Percentiles rank a stretch among this genome's conserved stretches.
Evolutionary conservation across 176 grass and related monocot genomes (phyloP).

Genomic region (Triticum dicoccoides): DNA sequence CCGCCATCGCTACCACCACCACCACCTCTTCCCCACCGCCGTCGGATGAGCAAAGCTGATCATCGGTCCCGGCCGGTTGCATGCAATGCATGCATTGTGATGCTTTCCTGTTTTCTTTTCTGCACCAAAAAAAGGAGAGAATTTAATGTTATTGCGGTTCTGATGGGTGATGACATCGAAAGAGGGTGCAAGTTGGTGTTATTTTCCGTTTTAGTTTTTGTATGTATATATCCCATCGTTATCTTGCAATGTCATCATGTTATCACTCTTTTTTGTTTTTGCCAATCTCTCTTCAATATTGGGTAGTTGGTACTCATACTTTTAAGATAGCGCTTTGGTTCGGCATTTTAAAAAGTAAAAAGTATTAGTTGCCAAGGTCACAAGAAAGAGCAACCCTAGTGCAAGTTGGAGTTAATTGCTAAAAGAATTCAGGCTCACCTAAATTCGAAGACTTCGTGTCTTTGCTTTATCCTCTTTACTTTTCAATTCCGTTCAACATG

Average conservation of each 20-base stretch:
- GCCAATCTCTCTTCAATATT: conserved; percentile 29
- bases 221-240: conserved; percentile 34
- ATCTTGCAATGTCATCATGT: conserved; percentile 46
- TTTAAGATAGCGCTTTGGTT: conserved; percentile 18
- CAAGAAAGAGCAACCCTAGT: conserved; percentile 6
- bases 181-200: conserved; percentile 38
- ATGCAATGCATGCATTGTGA: background rate
- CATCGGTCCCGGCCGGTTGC: background rate
- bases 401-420: background rate
- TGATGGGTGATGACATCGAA: conserved; percentile 37
- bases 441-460: too few species aligned
- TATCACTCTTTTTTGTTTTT: conserved; percentile 31
- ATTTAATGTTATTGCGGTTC: conserved; percentile 28
- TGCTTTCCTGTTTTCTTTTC: background rate
- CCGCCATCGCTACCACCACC: conserved; percentile 41
- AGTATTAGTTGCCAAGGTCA: conserved; percentile 1
- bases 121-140: background rate
- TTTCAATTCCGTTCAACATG: too few species aligned
- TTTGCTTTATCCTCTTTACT: too few species aligned
- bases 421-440: background rate
- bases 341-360: background rate
- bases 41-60: background rate
- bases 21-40: background rate
- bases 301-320: conserved; percentile 28
- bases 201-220: background rate